Evolutionary conservation across 2,329 filamentous ascomycete species (phyloP), one percentile per base, ranked within the genome.

Genomic region (Coccinonectria pachysandricola): DNA sequence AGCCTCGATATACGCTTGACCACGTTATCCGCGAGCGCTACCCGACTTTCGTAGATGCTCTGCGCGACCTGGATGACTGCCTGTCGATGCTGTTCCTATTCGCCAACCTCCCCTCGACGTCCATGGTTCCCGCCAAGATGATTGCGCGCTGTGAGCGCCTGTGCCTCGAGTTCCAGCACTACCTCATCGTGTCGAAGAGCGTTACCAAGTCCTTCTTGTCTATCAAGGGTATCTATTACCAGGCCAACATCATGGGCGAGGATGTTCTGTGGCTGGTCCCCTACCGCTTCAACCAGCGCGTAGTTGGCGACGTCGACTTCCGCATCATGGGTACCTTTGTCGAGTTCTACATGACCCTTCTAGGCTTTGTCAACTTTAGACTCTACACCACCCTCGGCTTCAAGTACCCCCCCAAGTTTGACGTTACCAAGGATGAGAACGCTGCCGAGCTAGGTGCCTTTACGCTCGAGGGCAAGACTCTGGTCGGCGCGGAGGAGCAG

Each of bases 201-300:
- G 64, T 98, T 44, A 81, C 84, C 50, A 96, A 95, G 64, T 94
- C 87, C 0, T 98, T 98, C 64, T 63, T 98, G 40, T 94, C 86
- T 2, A 96, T 98, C 61, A 98, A 98, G 68, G 91, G 91, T 36
- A 96, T 98, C 49, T 98, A 98, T 65, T 98, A 96, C 60, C 88
- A 96, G 62, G 91, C 88, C 13, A 95, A 79, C 26, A 92, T 98
- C 36, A 85, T 95, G 56, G 91, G 91, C 24, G 87, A 98, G 61
- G 88, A 96, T 49, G 81, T 98, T 25, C 67, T 96, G 40, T 98
- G 91, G 91, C 68, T 98, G 19, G 88, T 95, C 8, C 91, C 91
- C 1, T 98, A 98, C 65, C 85, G 85, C 56, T 98, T 98, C 60
- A 94, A 96, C 50, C 91, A 98, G 65, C 71, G 83, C 43, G 79